Evolutionary conservation across 371 early-diverging fungal genomes (phyloP).

Genomic region (Saksenaea oblongispora): DNA sequence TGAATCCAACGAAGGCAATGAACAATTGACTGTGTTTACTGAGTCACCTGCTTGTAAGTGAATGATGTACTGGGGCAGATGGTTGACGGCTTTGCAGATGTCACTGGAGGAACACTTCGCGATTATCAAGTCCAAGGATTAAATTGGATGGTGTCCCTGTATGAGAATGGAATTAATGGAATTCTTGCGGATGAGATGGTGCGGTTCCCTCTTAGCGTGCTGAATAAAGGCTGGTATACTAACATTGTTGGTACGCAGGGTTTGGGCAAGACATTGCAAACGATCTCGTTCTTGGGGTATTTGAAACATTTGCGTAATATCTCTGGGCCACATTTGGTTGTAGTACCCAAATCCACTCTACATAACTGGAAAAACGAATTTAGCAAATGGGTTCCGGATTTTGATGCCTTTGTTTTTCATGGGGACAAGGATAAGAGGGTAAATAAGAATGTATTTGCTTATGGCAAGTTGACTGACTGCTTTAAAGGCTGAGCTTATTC

Average conservation of each 20-base stretch:
- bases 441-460: slow-evolving; percentile 9
- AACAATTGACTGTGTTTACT: slow-evolving; percentile 59
- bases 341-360: slow-evolving; percentile 94
- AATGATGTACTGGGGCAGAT: background rate
- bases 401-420: slow-evolving; percentile 84
- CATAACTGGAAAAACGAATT: slow-evolving; percentile 95
- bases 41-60: slow-evolving; percentile 76
- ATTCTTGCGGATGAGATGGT: slow-evolving; percentile 98
- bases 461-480: background rate
- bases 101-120: slow-evolving; percentile 81
- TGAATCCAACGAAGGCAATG: slow-evolving; percentile 57
- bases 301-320: slow-evolving; percentile 71
- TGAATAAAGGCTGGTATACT: background rate
- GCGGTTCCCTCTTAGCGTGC: slow-evolving; percentile 1
- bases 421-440: slow-evolving; percentile 81
- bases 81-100: slow-evolving; percentile 42
- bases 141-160: slow-evolving; percentile 96
- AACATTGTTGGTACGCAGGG: slow-evolving; percentile 55
- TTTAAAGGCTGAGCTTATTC: slow-evolving; percentile 57
- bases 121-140: slow-evolving; percentile 94
- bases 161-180: slow-evolving; percentile 94
- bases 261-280: slow-evolving; percentile 95
- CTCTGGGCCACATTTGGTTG: slow-evolving; percentile 81
- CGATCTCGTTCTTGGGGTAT: slow-evolving; percentile 89
- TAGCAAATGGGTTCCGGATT: slow-evolving; percentile 83